Evolutionary conservation across 306 rosid species (phyloP), one percentile per base, ranked within the genome.

Genomic region (Leucaena leucocephala): DNA sequence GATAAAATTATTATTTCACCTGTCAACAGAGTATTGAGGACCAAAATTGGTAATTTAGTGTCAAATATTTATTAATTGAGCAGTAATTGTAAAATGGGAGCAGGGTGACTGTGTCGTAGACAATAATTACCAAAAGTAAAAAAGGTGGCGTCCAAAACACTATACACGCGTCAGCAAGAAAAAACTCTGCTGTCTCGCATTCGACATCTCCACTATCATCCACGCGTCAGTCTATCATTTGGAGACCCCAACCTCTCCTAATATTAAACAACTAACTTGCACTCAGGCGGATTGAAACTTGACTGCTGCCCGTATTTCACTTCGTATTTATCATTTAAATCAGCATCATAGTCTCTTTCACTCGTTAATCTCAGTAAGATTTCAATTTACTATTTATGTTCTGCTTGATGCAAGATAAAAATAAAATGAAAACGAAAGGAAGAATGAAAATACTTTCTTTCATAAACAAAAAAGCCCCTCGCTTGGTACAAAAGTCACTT

Each of bases 121-220:
- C 79, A 80, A 80, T 83, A 13, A 64, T 35, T 19, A 34, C 44
- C n/a, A 75, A 85, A 88, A 82, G 91, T 85, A 87, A 82, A 88
- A 88, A 89, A 82, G 89, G 65, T 50, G 4, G 72, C 82, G 87
- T 86, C 82, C 64, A 36, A 78, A 55, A 52, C 71, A 89, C 91
- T 87, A 90, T 87, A 88, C 85, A 93, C 82, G 90, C 91, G 90
- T 88, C 89, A 85, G 88, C 89, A 76, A 79, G 82, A 72, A 89
- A 89, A 71, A 74, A 77, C 81, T 67, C 82, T 34, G 80, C 88
- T 87, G 88, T 81, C 84, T 76, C 84, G 92, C 90, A 83, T 85
- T 85, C 44, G 71, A 57, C 27, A n/a, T 57, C 64, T 74, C 61
- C 48, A 36, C 78, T 64, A 35, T 40, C 10, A 0, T 4, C 86